A percentile compares a stretch with the other conserved stretches of the same genome.
Evolutionary conservation across 208 protist genomes (phyloP).

Genomic region (Acanthamoeba polyphaga): DNA sequence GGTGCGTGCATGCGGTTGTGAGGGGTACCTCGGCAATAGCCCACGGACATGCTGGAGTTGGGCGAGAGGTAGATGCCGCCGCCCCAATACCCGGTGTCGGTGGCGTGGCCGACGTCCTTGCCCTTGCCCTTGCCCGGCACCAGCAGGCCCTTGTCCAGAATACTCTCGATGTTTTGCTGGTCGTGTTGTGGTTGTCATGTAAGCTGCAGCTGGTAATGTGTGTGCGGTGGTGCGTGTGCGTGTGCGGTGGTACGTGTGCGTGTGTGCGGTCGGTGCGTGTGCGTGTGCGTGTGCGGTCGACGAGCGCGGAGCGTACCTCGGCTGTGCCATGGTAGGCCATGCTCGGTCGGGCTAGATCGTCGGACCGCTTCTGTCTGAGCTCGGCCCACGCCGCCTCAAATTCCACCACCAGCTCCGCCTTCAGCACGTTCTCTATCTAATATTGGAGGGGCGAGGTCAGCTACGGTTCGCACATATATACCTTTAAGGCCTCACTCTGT

Average conservation of each 20-base stretch:
- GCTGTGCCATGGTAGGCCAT: conserved; percentile 58
- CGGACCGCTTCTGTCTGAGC: not conserved
- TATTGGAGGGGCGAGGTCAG: too few relatives aligned
- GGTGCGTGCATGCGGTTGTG: not conserved
- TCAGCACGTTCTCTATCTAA: conserved; percentile 48
- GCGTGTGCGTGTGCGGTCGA: not conserved
- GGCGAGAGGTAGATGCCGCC: conserved; percentile 46
- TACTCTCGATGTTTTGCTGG: conserved; percentile 51
- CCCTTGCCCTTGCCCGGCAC: conserved; percentile 48
- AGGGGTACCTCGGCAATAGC: conserved; percentile 16
- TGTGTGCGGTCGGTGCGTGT: too few relatives aligned
- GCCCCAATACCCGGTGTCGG: conserved; percentile 56
- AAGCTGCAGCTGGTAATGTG: too few relatives aligned
- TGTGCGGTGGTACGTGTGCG: too few relatives aligned
- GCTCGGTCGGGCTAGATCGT: not conserved
- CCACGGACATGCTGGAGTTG: conserved; percentile 50
- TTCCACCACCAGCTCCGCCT: conserved; percentile 42
- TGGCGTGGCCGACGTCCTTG: conserved; percentile 12
- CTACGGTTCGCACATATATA: too few relatives aligned
- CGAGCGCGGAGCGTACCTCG: conserved; percentile 8
- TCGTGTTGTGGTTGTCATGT: not conserved
- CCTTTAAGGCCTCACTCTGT: too few relatives aligned
- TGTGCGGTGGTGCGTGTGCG: too few relatives aligned
- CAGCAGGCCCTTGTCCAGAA: conserved; percentile 30
- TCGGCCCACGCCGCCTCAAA: conserved; percentile 48